Evolutionary conservation across 2,329 filamentous ascomycete species (phyloP).

Genomic region (Aspergillus chevalieri): DNA sequence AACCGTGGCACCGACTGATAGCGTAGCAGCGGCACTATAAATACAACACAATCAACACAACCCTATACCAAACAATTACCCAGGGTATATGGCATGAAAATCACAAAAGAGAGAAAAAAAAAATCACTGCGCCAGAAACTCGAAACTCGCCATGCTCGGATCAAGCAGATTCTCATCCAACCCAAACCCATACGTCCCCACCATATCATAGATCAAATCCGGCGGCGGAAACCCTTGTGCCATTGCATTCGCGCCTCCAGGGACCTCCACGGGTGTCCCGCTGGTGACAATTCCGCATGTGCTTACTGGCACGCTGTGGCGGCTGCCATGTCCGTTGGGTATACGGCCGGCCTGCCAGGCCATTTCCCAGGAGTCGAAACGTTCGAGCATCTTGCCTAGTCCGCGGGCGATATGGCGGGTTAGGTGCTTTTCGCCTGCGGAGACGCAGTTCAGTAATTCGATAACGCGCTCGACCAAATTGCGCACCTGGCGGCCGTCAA

Average conservation of each 20-base stretch:
- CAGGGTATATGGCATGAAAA: too few species aligned
- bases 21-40: too few species aligned
- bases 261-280: conserved; percentile 22
- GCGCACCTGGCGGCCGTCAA: conserved; percentile 34
- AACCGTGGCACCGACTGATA: too few species aligned
- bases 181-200: conserved; percentile 39
- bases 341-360: conserved; percentile 19
- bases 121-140: conserved; percentile 29
- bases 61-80: too few species aligned
- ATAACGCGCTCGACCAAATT: conserved; percentile 35
- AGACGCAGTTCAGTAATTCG: conserved; percentile 35
- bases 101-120: neutral
- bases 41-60: too few species aligned
- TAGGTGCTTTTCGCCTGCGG: conserved; percentile 37
- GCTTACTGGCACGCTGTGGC: neutral
- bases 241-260: conserved; percentile 37
- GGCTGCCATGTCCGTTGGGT: neutral
- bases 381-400: conserved; percentile 37
- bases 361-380: conserved; percentile 36
- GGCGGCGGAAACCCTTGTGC: conserved; percentile 36
- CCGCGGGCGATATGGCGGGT: conserved; percentile 38
- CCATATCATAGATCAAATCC: conserved; percentile 39
- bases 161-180: conserved; percentile 37
- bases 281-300: conserved; percentile 10
- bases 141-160: conserved; percentile 37